phyloP scores from a whole-genome alignment of 1,284 basidiomycete species.

The Hymenochaete sp. region DNA sequence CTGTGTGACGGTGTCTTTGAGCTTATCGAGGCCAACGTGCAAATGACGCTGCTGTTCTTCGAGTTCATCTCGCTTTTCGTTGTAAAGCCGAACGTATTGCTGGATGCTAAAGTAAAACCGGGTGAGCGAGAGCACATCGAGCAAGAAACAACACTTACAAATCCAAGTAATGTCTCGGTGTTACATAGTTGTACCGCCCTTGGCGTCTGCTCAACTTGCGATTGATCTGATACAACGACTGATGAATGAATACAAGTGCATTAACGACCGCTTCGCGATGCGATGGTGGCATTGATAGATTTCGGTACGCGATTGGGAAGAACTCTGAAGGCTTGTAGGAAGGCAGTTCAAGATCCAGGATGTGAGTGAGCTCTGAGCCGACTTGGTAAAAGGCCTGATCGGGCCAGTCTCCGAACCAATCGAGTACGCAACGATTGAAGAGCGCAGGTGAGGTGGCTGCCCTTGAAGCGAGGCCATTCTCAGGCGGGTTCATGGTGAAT shows the following conservation, averaged over 20 bases:
- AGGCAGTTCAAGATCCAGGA: slow-evolving; percentile 81
- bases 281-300: slow-evolving; percentile 69
- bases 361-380: slow-evolving; percentile 88
- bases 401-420: slow-evolving; percentile 99
- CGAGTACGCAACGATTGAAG: slow-evolving; percentile 96
- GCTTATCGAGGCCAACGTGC: slow-evolving; percentile 96
- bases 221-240: slow-evolving; percentile 85
- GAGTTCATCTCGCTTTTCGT: slow-evolving; percentile 95
- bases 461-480: slow-evolving; percentile 88
- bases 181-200: slow-evolving; percentile 94
- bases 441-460: slow-evolving; percentile 96
- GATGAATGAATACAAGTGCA: slow-evolving; percentile 88
- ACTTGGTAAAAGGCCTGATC: slow-evolving; percentile 97
- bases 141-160: slow-evolving; percentile 64
- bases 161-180: slow-evolving; percentile 95
- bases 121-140: slow-evolving; percentile 10
- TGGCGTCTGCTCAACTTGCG: slow-evolving; percentile 83
- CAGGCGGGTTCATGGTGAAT: slow-evolving; percentile 99
- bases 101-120: slow-evolving; percentile 61
- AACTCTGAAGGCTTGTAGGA: slow-evolving; percentile 68
- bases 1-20: slow-evolving; percentile 90
- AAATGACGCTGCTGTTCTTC: slow-evolving; percentile 99
- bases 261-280: slow-evolving; percentile 90
- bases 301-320: slow-evolving; percentile 86
- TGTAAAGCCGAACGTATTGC: slow-evolving; percentile 94